Evolutionary conservation across 805 yeast genomes (phyloP), one percentile per base, ranked within the genome.

Genomic region (Starmerella etchellsii): DNA sequence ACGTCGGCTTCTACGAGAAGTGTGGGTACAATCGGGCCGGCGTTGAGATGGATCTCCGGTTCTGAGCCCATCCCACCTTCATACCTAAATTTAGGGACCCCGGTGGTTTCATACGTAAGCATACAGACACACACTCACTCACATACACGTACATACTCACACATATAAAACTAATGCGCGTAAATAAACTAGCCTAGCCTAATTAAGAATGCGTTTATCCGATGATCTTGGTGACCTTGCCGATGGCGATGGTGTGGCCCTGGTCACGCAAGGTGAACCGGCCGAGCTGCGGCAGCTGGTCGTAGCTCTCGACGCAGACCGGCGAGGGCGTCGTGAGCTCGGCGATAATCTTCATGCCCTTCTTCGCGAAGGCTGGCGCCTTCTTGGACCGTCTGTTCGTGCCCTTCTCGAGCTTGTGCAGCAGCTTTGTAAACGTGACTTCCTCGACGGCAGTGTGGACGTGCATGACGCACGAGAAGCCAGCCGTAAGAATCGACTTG

Each of bases 221-320:
- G 23, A 85, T 68, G 50, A 91, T 68, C 68, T 88, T 88, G 45
- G 94, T 82, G 56, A 91, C 84, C 66, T 88, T 87, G 66, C 99
- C 99, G 63, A 91, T 91, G 51, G 98, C 99, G 65, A 91, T 87
- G 40, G 98, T 91, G 48, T 77, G 77, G 60, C 97, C 98, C 68
- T 91, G 97, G 66, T 91, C 98, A 73, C 99, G 85, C 62, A 91
- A 73, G 23, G 98, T 91, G 64, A 91, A 91, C 66, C 99, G 78
- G 61, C 98, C 99, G 56, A 91, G 73, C 66, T 91, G 97, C 52
- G 88, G 96, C 60, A 87, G 83, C 59, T 83, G 93, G 53, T 70
- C 77, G 62, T 80, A 91, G 34, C 93, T 78, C 68, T 91, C 99
- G 39, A 88, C 78, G 69, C 97, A 91, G 29, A 91, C 82, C 20